phyloP scores from a whole-genome alignment of 2,329 filamentous ascomycete species.

The Cladosporium sp. region DNA sequence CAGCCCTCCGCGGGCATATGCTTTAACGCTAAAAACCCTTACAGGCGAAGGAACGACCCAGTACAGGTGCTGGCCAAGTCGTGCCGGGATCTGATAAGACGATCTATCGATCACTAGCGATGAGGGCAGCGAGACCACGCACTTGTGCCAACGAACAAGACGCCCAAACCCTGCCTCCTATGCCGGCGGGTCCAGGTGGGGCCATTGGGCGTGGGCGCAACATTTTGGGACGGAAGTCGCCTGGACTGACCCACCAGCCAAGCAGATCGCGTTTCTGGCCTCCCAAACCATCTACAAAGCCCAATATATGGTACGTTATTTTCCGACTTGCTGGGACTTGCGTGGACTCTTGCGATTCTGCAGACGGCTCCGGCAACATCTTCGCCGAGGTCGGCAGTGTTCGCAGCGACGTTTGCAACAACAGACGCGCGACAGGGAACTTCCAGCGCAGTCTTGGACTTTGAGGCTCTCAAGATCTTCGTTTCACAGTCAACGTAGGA shows the following conservation, averaged over 20 bases:
- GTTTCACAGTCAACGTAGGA: too few relatives aligned
- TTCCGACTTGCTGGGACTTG: neutral
- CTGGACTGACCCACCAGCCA: neutral
- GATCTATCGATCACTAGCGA: neutral
- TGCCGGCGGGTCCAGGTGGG: constrained; percentile 7
- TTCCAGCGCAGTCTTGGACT: too few relatives aligned
- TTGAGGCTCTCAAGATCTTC: too few relatives aligned
- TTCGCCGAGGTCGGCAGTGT: neutral
- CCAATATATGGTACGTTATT: constrained; percentile 7
- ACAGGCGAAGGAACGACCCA: constrained; percentile 1
- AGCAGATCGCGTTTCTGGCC: constrained; percentile 1
- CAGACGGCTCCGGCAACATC: neutral
- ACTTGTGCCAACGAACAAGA: neutral
- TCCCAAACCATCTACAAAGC: neutral
- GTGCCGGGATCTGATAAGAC: constrained; percentile 12
- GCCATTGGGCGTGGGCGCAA: neutral
- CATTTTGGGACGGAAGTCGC: constrained; percentile 1
- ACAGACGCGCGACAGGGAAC: neutral
- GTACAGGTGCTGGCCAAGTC: constrained; percentile 2
- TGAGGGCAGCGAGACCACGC: neutral
- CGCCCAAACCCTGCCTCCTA: constrained; percentile 1
- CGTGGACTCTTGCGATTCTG: neutral
- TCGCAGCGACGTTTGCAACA: neutral
- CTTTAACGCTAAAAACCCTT: constrained; percentile 4
- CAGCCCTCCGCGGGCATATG: neutral